phyloP scores from a whole-genome alignment of 2,329 filamentous ascomycete species.

The Ceratocystis albifundus region DNA sequence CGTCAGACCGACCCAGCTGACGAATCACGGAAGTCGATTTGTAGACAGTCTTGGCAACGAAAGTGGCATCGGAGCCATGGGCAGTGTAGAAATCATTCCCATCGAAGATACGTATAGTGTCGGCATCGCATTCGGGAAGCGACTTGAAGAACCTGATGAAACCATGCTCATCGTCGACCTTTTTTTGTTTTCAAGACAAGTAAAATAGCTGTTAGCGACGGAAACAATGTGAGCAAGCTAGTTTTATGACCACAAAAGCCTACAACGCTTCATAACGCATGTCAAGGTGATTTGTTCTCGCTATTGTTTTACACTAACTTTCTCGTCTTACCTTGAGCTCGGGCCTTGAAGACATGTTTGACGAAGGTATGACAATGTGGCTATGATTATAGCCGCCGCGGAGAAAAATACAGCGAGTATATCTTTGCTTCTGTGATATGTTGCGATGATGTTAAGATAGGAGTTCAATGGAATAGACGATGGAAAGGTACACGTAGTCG shows the following conservation, averaged over 20 bases:
- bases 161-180: slow-evolving; percentile 93
- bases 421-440: neutral
- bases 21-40: slow-evolving; percentile 93
- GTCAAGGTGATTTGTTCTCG: neutral
- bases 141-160: slow-evolving; percentile 95
- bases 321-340: slow-evolving; percentile 50
- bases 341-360: slow-evolving; percentile 57
- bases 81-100: slow-evolving; percentile 91
- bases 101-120: slow-evolving; percentile 83
- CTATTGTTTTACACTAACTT: neutral
- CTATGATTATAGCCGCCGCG: neutral
- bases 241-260: neutral
- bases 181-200: neutral
- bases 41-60: slow-evolving; percentile 80
- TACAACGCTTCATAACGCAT: neutral
- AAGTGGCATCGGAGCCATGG: slow-evolving; percentile 74
- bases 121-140: slow-evolving; percentile 57
- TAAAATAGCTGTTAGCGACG: slow-evolving; percentile 16
- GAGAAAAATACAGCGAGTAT: neutral
- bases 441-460: neutral
- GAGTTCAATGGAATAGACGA: neutral
- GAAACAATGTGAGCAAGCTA: neutral
- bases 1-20: slow-evolving; percentile 72
- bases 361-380: neutral
- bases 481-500: neutral